phyloP scores from a whole-genome alignment of 768 basidiomycete species.

The Lactarius evosmus region DNA sequence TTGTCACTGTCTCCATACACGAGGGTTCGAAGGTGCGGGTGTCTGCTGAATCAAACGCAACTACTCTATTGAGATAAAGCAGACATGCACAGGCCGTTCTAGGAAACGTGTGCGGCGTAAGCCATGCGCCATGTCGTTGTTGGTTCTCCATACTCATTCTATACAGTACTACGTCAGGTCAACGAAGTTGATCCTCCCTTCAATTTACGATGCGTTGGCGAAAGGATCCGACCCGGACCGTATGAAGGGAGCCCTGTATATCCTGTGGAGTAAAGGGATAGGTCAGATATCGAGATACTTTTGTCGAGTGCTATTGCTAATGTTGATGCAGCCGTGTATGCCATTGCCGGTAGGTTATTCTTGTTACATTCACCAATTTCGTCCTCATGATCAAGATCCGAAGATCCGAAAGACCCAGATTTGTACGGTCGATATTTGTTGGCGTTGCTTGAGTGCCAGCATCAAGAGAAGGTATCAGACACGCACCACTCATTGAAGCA shows the following conservation, averaged over 20 bases:
- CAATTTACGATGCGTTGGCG: conserved; percentile 55
- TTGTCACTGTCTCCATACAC: conserved; percentile 79
- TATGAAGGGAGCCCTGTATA: conserved; percentile 92
- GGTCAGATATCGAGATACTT: conserved; percentile 40
- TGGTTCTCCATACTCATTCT: neutral
- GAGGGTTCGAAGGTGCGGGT: conserved; percentile 60
- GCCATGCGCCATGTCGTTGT: conserved; percentile 30
- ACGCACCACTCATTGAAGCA: neutral
- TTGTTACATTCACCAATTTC: neutral
- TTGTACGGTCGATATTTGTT: conserved; percentile 57
- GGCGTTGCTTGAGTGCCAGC: conserved; percentile 69
- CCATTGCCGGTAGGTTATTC: conserved; percentile 56
- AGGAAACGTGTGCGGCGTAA: conserved; percentile 60
- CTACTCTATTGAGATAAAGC: neutral
- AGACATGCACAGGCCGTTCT: conserved; percentile 70
- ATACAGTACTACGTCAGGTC: conserved; percentile 53
- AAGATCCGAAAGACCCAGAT: conserved; percentile 43
- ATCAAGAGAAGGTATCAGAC: conserved; percentile 71
- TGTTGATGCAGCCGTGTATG: conserved; percentile 52
- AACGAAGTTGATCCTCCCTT: conserved; percentile 60
- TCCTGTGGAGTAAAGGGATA: conserved; percentile 69
- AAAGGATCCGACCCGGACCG: conserved; percentile 85
- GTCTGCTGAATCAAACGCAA: conserved; percentile 3
- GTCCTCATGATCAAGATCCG: conserved; percentile 7
- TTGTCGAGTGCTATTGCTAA: conserved; percentile 23